A percentile compares a stretch with the other conserved stretches of the same genome.
Conservation (phyloP, 306 rosid genomes). For the Trichosanthes cucumerina region DNA sequence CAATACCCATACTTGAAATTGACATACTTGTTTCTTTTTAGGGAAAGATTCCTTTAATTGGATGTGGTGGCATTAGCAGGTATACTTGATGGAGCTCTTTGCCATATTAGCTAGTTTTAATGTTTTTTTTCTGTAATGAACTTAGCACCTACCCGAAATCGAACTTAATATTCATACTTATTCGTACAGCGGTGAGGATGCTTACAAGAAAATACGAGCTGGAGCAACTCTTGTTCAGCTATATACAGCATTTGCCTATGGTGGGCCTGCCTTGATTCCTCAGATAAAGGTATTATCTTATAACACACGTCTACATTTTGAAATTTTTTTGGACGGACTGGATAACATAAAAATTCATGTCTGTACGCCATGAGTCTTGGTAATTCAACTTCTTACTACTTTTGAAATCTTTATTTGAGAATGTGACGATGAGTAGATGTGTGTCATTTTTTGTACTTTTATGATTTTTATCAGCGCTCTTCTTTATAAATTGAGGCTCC, state of each 20-base stretch:
- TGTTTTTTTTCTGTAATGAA: neutral
- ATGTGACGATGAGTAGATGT: neutral
- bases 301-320: neutral
- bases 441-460: neutral
- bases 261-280: conserved; percentile 95
- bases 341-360: neutral
- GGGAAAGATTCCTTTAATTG: conserved; percentile 88
- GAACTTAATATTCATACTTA: conserved; percentile 1
- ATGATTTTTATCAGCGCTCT: neutral
- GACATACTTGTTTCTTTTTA: conserved; percentile 23
- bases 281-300: conserved; percentile 64
- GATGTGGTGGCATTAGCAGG: conserved; percentile 88
- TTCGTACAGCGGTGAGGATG: conserved; percentile 76
- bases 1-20: neutral
- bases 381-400: neutral
- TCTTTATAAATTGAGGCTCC: neutral
- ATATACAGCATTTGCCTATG: conserved; percentile 84
- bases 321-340: neutral
- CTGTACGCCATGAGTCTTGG: neutral
- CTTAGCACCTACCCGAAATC: conserved; percentile 6
- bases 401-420: neutral
- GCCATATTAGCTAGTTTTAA: neutral
- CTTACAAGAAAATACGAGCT: conserved; percentile 75
- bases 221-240: conserved; percentile 96
- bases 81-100: conserved; percentile 17